A percentile compares a stretch with the other conserved stretches of the same genome.
phyloP scores from a whole-genome alignment of 805 yeast species.

The Sugiyamaella lignohabitans region DNA sequence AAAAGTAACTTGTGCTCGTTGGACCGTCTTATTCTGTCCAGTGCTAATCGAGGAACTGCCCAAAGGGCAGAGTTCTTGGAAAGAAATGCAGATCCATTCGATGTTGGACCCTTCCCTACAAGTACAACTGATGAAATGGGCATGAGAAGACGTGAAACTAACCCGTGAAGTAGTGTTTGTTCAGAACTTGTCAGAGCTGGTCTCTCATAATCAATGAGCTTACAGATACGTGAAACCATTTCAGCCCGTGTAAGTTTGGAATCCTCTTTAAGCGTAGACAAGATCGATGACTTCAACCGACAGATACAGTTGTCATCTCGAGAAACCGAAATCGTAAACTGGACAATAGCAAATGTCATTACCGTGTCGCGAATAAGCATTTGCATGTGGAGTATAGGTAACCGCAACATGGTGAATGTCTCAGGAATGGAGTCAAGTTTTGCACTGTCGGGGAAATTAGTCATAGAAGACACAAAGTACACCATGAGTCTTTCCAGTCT shows the following conservation, averaged over 20 bases:
- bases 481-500: conserved; percentile 11
- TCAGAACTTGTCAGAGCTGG: conserved; percentile 16
- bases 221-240: conserved; percentile 5
- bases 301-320: conserved; percentile 11
- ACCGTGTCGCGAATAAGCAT: conserved; percentile 17
- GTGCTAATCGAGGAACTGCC: conserved; percentile 16
- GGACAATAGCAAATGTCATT: conserved; percentile 15
- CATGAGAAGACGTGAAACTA: conserved; percentile 8
- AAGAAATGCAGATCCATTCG: neutral
- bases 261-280: conserved; percentile 8
- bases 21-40: conserved; percentile 13
- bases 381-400: conserved; percentile 14
- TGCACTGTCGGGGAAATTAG: conserved; percentile 8
- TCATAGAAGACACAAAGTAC: conserved; percentile 7
- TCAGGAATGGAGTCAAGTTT: conserved; percentile 16
- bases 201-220: conserved; percentile 14
- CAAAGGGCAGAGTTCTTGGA: neutral
- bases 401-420: conserved; percentile 16
- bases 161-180: conserved; percentile 13
- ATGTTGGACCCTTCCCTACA: neutral
- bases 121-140: neutral
- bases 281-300: conserved; percentile 14
- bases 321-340: conserved; percentile 13
- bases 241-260: neutral
- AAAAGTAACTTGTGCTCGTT: conserved; percentile 6